Base-by-base conservation (phyloP, 2,329 filamentous ascomycete species). In the Periconia sp. region DNA sequence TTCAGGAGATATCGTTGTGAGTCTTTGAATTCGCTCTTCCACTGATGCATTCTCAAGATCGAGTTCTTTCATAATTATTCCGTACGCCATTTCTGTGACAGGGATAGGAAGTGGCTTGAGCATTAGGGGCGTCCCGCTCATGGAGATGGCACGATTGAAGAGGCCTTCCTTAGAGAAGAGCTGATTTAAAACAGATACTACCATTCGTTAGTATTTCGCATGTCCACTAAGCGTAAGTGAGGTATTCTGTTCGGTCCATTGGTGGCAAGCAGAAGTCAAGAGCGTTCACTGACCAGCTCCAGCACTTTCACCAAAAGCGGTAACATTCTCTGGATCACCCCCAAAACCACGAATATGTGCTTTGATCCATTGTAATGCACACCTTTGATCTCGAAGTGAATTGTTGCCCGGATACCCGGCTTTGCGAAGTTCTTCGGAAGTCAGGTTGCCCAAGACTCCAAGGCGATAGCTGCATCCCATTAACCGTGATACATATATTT, bases 391-490 rank as follows among this genome's bases (percentile, higher is more conserved):
- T 12, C 57, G 40, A 1, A 67, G 52, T 4, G 59, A 57, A 29
- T 64, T 65, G 34, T 66, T 66, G 8, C 56, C 48, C 3, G 52
- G 50, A 36, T 61, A 50, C 3, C 71, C 73, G 1, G 70, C 69
- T 7, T 66, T 57, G 9, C 69, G 63, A 13, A 80, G 60, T 25
- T 76, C 76, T n/a, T 68, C 54, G 0, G 76, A 78, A 5, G 76
- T 75, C 33, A 79, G 33, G 39, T 60, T 63, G 0, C 62, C 62
- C 3, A 61, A 47, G 0, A 57, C 37, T 11, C 53, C 57, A 11
- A 66, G 56, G 4, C 62, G 59, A 32, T 66, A 66, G 21, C 56
- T 57, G 22, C 17, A 18, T 22, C 7, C 4, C 3, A 22, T 39
- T 9, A 40, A 17, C 23, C 23, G 3, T 10, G 12, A 4, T 32